A percentile compares a stretch with the other conserved stretches of the same genome.
Conservation (phyloP, 2,329 filamentous ascomycete genomes). For the Ophiostoma triangulosporum region DNA sequence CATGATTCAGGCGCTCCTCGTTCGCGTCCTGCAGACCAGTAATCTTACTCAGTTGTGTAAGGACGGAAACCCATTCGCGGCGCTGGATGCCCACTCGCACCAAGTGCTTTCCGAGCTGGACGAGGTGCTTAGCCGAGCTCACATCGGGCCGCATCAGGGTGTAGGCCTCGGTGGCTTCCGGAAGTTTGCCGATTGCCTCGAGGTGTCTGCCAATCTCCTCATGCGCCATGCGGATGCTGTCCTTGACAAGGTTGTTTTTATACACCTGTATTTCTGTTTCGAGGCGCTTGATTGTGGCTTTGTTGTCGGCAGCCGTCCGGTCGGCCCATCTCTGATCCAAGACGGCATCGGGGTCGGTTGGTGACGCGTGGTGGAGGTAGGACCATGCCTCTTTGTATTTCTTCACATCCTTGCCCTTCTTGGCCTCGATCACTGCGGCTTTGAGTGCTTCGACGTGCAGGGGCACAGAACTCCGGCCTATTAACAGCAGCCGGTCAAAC, state of each 20-base stretch:
- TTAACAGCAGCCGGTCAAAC: slow-evolving; percentile 66
- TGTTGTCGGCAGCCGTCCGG: slow-evolving; percentile 48
- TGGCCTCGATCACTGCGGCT: slow-evolving; percentile 62
- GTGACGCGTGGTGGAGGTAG: slow-evolving; percentile 47
- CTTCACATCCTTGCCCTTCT: slow-evolving; percentile 57
- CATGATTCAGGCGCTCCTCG: slow-evolving; percentile 34
- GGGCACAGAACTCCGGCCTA: slow-evolving; percentile 64
- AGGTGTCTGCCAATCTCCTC: slow-evolving; percentile 82
- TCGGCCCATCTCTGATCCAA: slow-evolving; percentile 67
- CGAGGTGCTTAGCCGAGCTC: slow-evolving; percentile 67
- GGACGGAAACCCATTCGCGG: slow-evolving; percentile 59
- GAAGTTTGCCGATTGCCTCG: slow-evolving; percentile 62
- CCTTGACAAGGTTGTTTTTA: slow-evolving; percentile 94
- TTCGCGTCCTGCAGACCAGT: slow-evolving; percentile 29
- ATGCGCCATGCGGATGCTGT: slow-evolving; percentile 86
- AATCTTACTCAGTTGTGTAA: slow-evolving; percentile 50
- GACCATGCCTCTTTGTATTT: slow-evolving; percentile 59
- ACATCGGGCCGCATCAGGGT: slow-evolving; percentile 82
- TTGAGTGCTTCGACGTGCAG: slow-evolving; percentile 72
- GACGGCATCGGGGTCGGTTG: slow-evolving; percentile 52
- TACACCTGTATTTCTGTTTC: slow-evolving; percentile 81
- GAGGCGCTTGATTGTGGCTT: slow-evolving; percentile 60
- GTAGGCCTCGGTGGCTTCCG: slow-evolving; percentile 63
- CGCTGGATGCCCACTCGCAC: slow-evolving; percentile 64
- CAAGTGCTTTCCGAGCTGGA: slow-evolving; percentile 68